Conservation (phyloP, 768 basidiomycete species). For the Tylopilus sp. region DNA sequence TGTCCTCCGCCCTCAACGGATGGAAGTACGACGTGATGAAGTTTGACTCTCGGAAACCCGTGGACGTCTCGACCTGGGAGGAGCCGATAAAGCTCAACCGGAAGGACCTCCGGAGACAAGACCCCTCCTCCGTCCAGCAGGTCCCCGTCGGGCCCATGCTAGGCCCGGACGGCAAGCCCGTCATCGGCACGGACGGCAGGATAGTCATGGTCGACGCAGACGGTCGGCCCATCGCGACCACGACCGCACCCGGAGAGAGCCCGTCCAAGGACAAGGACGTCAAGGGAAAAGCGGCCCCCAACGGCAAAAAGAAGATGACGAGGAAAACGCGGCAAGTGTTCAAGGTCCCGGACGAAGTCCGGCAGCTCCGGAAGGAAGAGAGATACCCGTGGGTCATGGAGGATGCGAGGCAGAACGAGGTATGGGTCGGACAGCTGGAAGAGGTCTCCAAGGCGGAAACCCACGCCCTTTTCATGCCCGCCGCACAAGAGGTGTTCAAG, state of each 20-base stretch:
- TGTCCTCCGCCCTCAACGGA: constrained; percentile 76
- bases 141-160: constrained; percentile 70
- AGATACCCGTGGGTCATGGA: constrained; percentile 92
- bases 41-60: constrained; percentile 70
- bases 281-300: constrained; percentile 43
- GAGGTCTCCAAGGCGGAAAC: constrained; percentile 68
- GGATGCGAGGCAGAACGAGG: constrained; percentile 64
- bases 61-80: constrained; percentile 68
- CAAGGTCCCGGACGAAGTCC: constrained; percentile 70
- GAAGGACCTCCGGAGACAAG: constrained; percentile 67
- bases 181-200: constrained; percentile 72
- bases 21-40: constrained; percentile 95
- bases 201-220: constrained; percentile 81
- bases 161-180: constrained; percentile 80
- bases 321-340: constrained; percentile 84
- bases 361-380: constrained; percentile 82
- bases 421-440: constrained; percentile 82
- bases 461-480: constrained; percentile 82
- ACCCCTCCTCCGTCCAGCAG: constrained; percentile 34
- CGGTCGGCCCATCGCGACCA: constrained; percentile 58
- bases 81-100: constrained; percentile 83
- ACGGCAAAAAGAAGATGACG: constrained; percentile 70
- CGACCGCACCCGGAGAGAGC: constrained; percentile 29
- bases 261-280: constrained; percentile 32
- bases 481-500: constrained; percentile 77